Percentiles rank a stretch among this genome's conserved stretches.
phyloP scores from a whole-genome alignment of 352 stramenopile genomes.

The Phytophthora pinifolia region DNA sequence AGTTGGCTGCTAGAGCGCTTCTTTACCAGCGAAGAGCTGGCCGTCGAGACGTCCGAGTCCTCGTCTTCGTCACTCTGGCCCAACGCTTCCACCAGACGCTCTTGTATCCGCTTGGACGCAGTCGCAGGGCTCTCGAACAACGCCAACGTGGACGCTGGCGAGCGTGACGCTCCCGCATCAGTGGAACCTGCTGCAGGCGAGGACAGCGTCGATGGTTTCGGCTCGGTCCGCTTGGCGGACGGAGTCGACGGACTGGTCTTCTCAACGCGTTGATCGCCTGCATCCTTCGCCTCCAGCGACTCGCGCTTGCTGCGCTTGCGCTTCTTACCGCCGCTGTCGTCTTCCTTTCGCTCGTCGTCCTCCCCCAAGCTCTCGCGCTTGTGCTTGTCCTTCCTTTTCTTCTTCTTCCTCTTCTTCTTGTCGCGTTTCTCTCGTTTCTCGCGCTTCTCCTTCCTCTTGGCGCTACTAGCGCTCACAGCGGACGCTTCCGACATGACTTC shows the following conservation, averaged over 20 bases:
- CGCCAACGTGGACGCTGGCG: conserved; percentile 18
- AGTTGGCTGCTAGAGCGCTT: conserved; percentile 26
- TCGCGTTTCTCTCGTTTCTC: conserved; percentile 58
- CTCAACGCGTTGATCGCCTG: background rate
- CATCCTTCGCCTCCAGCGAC: conserved; percentile 15
- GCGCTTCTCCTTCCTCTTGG: conserved; percentile 52
- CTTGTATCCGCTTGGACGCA: conserved; percentile 48
- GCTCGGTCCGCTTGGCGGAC: conserved; percentile 2
- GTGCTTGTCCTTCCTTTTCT: conserved; percentile 41
- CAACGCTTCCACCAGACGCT: conserved; percentile 49
- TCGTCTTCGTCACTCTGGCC: conserved; percentile 55
- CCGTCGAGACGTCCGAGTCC: conserved; percentile 29
- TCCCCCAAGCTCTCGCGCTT: conserved; percentile 25
- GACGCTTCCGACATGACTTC: conserved; percentile 43
- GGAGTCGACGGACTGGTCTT: conserved; percentile 13
- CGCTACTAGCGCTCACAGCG: conserved; percentile 28
- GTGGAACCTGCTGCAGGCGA: background rate
- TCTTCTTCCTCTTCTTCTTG: conserved; percentile 62
- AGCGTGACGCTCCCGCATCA: conserved; percentile 4
- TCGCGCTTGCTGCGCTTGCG: conserved; percentile 33
- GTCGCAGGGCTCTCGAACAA: conserved; percentile 50
- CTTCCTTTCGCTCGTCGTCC: conserved; percentile 21
- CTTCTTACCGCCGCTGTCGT: conserved; percentile 26
- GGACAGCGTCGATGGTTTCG: background rate
- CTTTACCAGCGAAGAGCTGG: conserved; percentile 14